phyloP scores from a whole-genome alignment of 2,329 filamentous ascomycete genomes.

The Penicillium sp. region DNA sequence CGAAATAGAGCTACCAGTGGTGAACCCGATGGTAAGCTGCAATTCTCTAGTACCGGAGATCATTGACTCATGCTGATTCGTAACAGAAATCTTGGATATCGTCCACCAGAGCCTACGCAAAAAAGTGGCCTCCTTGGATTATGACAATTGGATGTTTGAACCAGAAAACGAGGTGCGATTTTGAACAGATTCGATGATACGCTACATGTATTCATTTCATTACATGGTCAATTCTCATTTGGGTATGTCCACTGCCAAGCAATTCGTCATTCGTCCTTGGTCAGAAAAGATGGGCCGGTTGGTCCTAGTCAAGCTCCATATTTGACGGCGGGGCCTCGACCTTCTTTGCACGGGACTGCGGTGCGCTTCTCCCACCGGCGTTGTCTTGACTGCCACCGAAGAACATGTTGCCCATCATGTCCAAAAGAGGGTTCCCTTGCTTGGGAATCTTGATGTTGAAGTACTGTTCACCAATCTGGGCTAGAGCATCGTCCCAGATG shows the following conservation, averaged over 20 bases:
- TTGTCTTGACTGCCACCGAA: slow-evolving; percentile 54
- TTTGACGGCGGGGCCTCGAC: slow-evolving; percentile 45
- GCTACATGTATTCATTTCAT: slow-evolving; percentile 17
- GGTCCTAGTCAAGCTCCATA: slow-evolving; percentile 43
- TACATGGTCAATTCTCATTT: slow-evolving; percentile 10
- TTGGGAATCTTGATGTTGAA: slow-evolving; percentile 85
- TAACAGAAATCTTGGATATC: slow-evolving; percentile 62
- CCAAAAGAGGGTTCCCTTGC: slow-evolving; percentile 87
- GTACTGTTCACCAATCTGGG: slow-evolving; percentile 92
- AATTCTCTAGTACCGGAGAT: not conserved
- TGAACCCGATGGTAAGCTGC: slow-evolving; percentile 59
- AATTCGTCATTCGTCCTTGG: not conserved
- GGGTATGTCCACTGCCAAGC: slow-evolving; percentile 9
- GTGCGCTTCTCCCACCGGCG: slow-evolving; percentile 43
- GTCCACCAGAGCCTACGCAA: slow-evolving; percentile 65
- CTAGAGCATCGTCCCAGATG: slow-evolving; percentile 75
- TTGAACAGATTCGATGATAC: slow-evolving; percentile 15
- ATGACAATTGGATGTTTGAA: slow-evolving; percentile 92
- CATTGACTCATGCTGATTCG: slow-evolving; percentile 8
- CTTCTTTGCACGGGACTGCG: slow-evolving; percentile 42
- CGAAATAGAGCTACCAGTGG: slow-evolving; percentile 51
- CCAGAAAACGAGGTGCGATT: slow-evolving; percentile 52
- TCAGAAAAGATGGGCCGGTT: not conserved
- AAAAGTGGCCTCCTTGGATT: slow-evolving; percentile 68
- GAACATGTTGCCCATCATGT: slow-evolving; percentile 97